Evolutionary conservation across 2,329 filamentous ascomycete genomes (phyloP), one percentile per base, ranked within the genome.

Genomic region (Paraphoma chrysanthemicola): DNA sequence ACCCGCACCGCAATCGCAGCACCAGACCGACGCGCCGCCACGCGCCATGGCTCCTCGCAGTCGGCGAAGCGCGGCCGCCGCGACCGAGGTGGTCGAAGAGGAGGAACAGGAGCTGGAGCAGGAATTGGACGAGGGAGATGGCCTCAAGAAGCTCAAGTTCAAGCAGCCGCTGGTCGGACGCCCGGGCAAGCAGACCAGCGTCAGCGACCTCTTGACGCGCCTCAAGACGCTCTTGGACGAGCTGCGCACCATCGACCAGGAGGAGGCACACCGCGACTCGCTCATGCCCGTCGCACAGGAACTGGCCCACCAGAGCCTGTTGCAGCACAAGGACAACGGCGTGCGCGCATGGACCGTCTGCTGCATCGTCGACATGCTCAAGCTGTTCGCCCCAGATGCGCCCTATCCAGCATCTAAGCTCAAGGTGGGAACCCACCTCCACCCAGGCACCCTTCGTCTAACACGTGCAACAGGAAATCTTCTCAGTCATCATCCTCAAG

Each of bases 261-360:
- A 97, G 68, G 89, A 90, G 55, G 87, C 90, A 55, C 88, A 96
- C 57, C 87, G 90, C 66, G 87, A 90, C n/a, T 93, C 92, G n/a
- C 84, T 98, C 63, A 86, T 84, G 59, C 88, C 89, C 48, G 91
- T 96, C 60, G 92, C 94, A 50, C 90, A 93, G 72, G 91, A 97
- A 69, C 85, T 99, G 44, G 92, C 89, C 6, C 88, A 89, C 62
- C 88, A 89, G 59, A 92, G 95, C 70, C 82, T 99, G 23, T 80
- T 99, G 45, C 87, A 87, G 57, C 95, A 99, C 79, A 96, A 96
- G 80, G 95, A 99, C 77, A 90, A 89, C 63, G 95, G 95, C 53
- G 93, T 99, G 63, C 90, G 91, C 77, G 94, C 95, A 28, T 97
- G 90, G 81, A 87, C 91, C 31, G 89, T 93, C 43, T 91, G 91